Percentiles rank a stretch among this genome's conserved stretches.
These are phyloP conservation scores for Tremellales sp. DNA, from an alignment of 1,284 basidiomycete species.

Conservation along the genomic window DNA sequence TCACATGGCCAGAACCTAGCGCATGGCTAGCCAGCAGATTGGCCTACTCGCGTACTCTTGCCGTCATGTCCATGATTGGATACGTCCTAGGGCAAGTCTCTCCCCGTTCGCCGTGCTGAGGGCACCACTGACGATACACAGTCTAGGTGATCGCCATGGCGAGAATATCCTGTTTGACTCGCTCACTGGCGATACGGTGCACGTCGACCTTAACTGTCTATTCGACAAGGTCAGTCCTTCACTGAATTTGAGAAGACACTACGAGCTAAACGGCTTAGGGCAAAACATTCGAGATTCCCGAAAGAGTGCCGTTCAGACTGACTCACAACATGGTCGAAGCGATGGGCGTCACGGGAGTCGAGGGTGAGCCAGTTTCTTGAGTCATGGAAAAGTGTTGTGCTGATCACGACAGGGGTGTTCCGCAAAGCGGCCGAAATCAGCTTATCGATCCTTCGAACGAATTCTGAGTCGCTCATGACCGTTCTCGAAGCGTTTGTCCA, in stretches of 20 bases:
- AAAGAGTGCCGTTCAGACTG: slow-evolving; percentile 90
- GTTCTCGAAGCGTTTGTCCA: slow-evolving; percentile 97
- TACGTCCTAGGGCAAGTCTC: slow-evolving; percentile 81
- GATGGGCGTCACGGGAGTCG: slow-evolving; percentile 87
- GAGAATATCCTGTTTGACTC: slow-evolving; percentile 95
- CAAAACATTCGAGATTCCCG: slow-evolving; percentile 81
- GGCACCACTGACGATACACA: slow-evolving; percentile 39
- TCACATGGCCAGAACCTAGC: slow-evolving; percentile 93
- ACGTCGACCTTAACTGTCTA: slow-evolving; percentile 97
- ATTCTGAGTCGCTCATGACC: slow-evolving; percentile 92
- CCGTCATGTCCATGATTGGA: slow-evolving; percentile 99
- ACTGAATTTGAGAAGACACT: neutral
- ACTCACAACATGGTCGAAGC: slow-evolving; percentile 94
- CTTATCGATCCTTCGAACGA: slow-evolving; percentile 78
- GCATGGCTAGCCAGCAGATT: slow-evolving; percentile 88
- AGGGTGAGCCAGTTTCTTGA: slow-evolving; percentile 58
- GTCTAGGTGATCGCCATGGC: slow-evolving; percentile 93
- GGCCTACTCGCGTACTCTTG: slow-evolving; percentile 81
- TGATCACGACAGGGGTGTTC: slow-evolving; percentile 64
- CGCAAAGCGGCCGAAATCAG: slow-evolving; percentile 90
- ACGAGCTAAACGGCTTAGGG: slow-evolving; percentile 54
- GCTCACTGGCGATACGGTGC: slow-evolving; percentile 84
- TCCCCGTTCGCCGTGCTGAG: slow-evolving; percentile 1
- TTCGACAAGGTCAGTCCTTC: slow-evolving; percentile 74
- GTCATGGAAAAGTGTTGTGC: neutral